These are phyloP conservation scores for Fusarium denticulatum DNA, from an alignment of 2,329 filamentous ascomycete species.

Conservation along the genomic window DNA sequence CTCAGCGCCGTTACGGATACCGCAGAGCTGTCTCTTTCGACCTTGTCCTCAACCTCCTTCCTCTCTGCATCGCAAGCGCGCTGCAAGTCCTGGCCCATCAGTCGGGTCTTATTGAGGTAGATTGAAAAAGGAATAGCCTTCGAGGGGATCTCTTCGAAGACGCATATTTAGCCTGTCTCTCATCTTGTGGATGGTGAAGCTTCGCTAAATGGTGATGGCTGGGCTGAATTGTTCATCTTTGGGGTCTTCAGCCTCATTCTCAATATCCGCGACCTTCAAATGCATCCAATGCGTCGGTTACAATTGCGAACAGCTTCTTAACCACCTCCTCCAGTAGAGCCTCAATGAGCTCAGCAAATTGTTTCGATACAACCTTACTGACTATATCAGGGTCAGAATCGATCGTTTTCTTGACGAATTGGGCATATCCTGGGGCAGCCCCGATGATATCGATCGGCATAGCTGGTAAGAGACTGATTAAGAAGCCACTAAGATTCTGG, in stretches of 20 bases:
- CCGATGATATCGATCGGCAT: not conserved
- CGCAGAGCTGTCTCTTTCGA: not conserved
- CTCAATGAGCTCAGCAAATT: too few species aligned
- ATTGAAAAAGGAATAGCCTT: not conserved
- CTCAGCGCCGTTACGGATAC: not conserved
- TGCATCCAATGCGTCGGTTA: too few species aligned
- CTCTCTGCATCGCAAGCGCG: too few species aligned
- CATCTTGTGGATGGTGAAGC: not conserved
- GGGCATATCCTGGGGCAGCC: too few species aligned
- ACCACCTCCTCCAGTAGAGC: too few species aligned
- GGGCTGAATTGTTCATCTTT: not conserved
- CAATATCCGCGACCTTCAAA: not conserved
- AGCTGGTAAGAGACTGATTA: not conserved
- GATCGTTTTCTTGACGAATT: too few species aligned
- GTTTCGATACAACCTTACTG: too few species aligned
- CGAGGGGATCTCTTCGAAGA: not conserved
- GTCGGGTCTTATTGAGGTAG: not conserved
- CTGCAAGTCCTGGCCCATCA: not conserved
- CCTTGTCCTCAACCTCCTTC: too few species aligned
- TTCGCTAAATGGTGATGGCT: not conserved
- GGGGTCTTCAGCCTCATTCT: not conserved
- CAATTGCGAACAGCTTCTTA: too few species aligned
- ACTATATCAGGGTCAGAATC: too few species aligned
- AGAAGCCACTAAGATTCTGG: not conserved
- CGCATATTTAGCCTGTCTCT: not conserved